Base-by-base conservation (phyloP, 2,329 filamentous ascomycete genomes). In the Aspergillus sp. region DNA sequence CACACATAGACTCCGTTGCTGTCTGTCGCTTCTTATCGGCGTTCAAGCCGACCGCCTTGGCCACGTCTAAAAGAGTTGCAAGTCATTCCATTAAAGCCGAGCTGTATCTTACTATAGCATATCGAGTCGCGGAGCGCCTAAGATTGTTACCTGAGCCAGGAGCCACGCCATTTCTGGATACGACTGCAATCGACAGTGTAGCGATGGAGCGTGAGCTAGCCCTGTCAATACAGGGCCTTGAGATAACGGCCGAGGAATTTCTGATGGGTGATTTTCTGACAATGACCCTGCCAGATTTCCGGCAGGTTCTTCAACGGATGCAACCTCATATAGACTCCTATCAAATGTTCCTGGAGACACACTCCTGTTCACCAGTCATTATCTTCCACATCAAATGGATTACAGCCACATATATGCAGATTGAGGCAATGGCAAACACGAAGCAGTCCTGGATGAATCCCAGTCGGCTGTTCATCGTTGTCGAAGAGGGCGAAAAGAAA, bases 1-100 rank as follows among this genome's bases (percentile, higher is more conserved):
- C 52, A 2, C 64, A 66, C 23, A 61, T 21, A 21, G 62, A 64
- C 47, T 62, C 62, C 3, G 32, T 66, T 32, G 17, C 54, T 15
- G 62, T 60, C 21, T 52, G 51, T 41, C 64, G 63, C 44, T 58
- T 65, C 13, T 32, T 63, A 17, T 59, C 60, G 10, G 54, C 63
- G n/a, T 65, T 65, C 52, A 63, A 51, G n/a, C 64, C 64, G 23
- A 60, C 64, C 13, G 64, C 62, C 11, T 17, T 64, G 42, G 57
- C 52, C 32, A 60, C 39, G n/a, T 61, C 61, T 10, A 63, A 65
- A 54, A 30, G 57, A 17, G 51, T 59, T 52, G 55, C 59, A 7
- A 61, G 63, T 36, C 59, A 54, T 39, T 47, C 62, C 10, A 49
- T 66, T 8, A 62, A 64, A 21, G 61, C 62, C 11, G 57, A 58